Base-by-base conservation (phyloP, 768 basidiomycete species). In the Serendipita sp. region DNA sequence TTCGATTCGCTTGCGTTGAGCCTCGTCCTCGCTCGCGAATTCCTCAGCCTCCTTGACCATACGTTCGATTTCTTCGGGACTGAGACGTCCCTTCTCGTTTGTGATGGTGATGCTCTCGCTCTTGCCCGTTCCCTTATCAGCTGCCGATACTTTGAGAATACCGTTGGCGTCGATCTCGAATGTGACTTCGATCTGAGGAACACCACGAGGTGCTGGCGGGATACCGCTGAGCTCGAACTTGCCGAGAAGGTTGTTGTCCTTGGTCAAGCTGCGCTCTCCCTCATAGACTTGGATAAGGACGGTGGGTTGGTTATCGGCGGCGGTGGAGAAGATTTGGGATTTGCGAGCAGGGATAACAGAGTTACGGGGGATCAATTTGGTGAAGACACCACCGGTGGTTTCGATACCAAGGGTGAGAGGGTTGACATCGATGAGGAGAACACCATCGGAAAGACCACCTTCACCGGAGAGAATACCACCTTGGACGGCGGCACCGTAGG, bases 321-420 rank as follows among this genome's bases (percentile, higher is more conserved):
- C 87, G 22, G 86, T 87, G 3, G 85, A 86, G 78, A 88, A 90
- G 71, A 88, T 95, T 77, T 98, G 93, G 65, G 84, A 84, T 81
- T 98, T 97, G 79, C 88, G 87, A 69, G 94, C 97, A 64, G 95
- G 95, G 72, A 98, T 93, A 71, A 95, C 91, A 44, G 95, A 97
- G 84, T 97, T 97, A 69, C 95, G 87, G 65, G 91, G 82, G 70
- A 99, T 97, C 70, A 99, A 81, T 75, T 95, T 96, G 68, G 93
- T 97, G 80, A 97, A 90, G 69, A 97, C 93, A 73, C 93, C 92
- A 70, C 95, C 93, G 42, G 94, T 95, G 69, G 94, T 97, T 81
- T 97, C 95, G 69, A 98, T 99, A 82, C 95, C 94, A 72, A 97
- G 90, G 31, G 95, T 95, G 42, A 98, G 82, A 28, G 95, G 93